Base-by-base conservation (phyloP, 2,329 filamentous ascomycete species). In the Neonectria ditissima region DNA sequence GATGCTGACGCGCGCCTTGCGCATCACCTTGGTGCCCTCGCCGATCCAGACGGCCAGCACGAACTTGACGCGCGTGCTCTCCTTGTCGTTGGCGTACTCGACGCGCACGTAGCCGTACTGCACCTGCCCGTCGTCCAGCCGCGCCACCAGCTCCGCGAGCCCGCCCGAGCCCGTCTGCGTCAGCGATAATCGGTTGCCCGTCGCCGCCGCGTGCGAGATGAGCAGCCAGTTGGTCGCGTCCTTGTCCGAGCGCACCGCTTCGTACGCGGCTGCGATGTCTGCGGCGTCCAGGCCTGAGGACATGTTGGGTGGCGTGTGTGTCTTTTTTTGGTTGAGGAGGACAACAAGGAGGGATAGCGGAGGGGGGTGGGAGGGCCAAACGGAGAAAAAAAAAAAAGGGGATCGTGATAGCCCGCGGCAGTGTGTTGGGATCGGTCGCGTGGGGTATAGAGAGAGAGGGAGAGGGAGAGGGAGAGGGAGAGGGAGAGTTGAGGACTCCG, bases 71-170 rank as follows among this genome's bases (percentile, higher is more conserved):
- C 90, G 82, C 74, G 81, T 89, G 78, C 84, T 87, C 81, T 92
- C 90, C 68, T 86, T 86, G 77, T 92, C 89, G 80, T 91, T 92
- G 75, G 89, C 89, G 77, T 92, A 88, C 80, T 91, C 88, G 76
- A 90, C 81, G 30, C 88, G 86, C 70, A 82, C 86, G 79, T 91
- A 91, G 59, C 83, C 89, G 80, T 91, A 91, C 76, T 89, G 87
- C 59, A 89, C 89, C 78, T 89, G 83, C 37, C 75, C 73, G 73
- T 88, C 82, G 75, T 89, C 87, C 11, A 92, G 80, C 66, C 81
- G 78, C 32, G 72, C 73, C n/a, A 82, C 80, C 65, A 91, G 81
- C 79, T 91, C 89, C 9, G 78, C 63, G 13, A 91, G 80, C 13
- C 88, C 89, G 55, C 89, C 89, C 2, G 77, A 82, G 58, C 89